Evolutionary conservation across 1,284 basidiomycete genomes (phyloP).

Genomic region (Malassezia sp.): DNA sequence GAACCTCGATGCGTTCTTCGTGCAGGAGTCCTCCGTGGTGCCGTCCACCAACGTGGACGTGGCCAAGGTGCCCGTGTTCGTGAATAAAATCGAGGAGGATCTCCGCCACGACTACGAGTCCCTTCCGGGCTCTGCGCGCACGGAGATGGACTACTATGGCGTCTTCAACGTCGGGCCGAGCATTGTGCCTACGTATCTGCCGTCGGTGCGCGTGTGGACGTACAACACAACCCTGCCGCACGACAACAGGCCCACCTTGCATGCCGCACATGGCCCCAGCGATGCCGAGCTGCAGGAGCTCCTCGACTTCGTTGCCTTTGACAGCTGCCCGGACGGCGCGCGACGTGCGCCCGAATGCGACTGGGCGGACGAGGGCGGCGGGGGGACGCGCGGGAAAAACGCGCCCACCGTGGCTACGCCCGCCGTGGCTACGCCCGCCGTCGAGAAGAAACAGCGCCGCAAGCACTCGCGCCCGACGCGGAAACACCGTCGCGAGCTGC

Average conservation of each 20-base stretch:
- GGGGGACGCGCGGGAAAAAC: slow-evolving; percentile 6
- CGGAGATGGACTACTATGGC: slow-evolving; percentile 33
- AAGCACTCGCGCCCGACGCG: slow-evolving; percentile 51
- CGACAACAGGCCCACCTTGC: neutral
- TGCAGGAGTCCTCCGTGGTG: slow-evolving; percentile 24
- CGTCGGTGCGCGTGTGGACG: slow-evolving; percentile 66
- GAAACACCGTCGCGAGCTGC: slow-evolving; percentile 47
- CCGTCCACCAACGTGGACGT: too few species aligned
- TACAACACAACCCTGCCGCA: slow-evolving; percentile 40
- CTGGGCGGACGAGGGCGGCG: slow-evolving; percentile 45
- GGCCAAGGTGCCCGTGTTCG: slow-evolving; percentile 3
- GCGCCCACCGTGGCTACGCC: neutral
- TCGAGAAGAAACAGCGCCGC: slow-evolving; percentile 49
- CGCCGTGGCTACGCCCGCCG: slow-evolving; percentile 44
- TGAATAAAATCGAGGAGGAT: slow-evolving; percentile 20
- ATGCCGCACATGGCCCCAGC: neutral
- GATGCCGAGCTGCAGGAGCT: slow-evolving; percentile 33
- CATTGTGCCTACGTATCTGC: slow-evolving; percentile 78
- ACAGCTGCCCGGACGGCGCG: slow-evolving; percentile 23
- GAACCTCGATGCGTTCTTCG: slow-evolving; percentile 47
- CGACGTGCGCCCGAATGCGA: slow-evolving; percentile 41
- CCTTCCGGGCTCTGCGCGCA: slow-evolving; percentile 28
- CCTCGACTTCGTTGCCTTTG: slow-evolving; percentile 11
- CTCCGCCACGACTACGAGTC: slow-evolving; percentile 38
- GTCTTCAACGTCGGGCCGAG: slow-evolving; percentile 34